Evolutionary conservation across 345 rosid species (phyloP).

Genomic region (Pistacia atlantica): DNA sequence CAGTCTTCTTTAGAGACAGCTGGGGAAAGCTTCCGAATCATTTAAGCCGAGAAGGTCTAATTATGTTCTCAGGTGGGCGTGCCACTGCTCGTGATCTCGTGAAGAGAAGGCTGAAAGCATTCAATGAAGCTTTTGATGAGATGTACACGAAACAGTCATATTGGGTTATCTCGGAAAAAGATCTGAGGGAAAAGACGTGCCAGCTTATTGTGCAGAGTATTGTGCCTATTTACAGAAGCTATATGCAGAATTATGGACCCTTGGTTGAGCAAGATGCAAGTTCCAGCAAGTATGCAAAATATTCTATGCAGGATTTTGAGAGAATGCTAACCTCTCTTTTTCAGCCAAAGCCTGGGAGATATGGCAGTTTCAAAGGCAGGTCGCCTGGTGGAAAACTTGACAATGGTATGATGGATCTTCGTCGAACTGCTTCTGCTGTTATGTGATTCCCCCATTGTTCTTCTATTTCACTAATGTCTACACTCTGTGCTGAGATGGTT

Average conservation of each 20-base stretch:
- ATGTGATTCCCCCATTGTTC: conserved; percentile 38
- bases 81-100: conserved; percentile 99
- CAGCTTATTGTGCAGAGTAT: conserved; percentile 76
- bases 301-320: conserved; percentile 85
- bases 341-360: conserved; percentile 75
- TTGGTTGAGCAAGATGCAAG: conserved; percentile 89
- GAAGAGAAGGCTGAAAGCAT: conserved; percentile 82
- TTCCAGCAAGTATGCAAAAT: conserved; percentile 84
- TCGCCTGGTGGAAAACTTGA: conserved; percentile 53
- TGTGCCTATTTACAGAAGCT: conserved; percentile 91
- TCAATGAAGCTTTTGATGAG: conserved; percentile 91
- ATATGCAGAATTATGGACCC: conserved; percentile 97
- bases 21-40: conserved; percentile 94
- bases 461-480: not conserved
- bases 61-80: conserved; percentile 96
- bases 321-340: conserved; percentile 77
- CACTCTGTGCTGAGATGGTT: not conserved
- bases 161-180: conserved; percentile 81
- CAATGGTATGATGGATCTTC: conserved; percentile 57
- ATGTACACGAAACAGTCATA: conserved; percentile 74
- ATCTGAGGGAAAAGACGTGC: conserved; percentile 85
- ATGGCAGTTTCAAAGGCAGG: conserved; percentile 83
- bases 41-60: conserved; percentile 93
- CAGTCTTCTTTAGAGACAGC: conserved; percentile 72
- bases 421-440: conserved; percentile 78